Evolutionary conservation across 805 yeast species (phyloP).

Genomic region (Millerozyma acaciae): DNA sequence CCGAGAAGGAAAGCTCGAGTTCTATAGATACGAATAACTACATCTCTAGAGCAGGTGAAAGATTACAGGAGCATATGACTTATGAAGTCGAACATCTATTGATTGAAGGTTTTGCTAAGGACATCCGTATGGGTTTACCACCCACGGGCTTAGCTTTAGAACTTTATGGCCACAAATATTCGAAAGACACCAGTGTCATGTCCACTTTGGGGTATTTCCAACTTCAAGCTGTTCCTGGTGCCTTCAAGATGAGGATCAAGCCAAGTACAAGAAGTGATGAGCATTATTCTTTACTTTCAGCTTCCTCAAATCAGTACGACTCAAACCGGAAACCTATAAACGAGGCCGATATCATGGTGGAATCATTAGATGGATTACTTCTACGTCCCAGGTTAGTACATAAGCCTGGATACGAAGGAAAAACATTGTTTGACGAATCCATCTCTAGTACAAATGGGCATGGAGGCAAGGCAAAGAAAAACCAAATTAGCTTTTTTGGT

Average conservation of each 20-base stretch:
- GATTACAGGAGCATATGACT: slow-evolving; percentile 36
- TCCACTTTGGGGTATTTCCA: slow-evolving; percentile 82
- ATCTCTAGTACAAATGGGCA: no score
- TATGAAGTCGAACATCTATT: slow-evolving; percentile 53
- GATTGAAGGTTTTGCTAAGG: slow-evolving; percentile 69
- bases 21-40: slow-evolving; percentile 61
- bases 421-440: slow-evolving; percentile 8
- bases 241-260: slow-evolving; percentile 52
- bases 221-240: slow-evolving; percentile 68
- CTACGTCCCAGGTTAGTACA: slow-evolving; percentile 44
- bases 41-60: slow-evolving; percentile 34
- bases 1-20: slow-evolving; percentile 40
- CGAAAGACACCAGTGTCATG: slow-evolving; percentile 70
- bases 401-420: slow-evolving; percentile 20
- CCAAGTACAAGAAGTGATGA: slow-evolving; percentile 23
- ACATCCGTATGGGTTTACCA: slow-evolving; percentile 28
- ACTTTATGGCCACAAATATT: slow-evolving; percentile 14
- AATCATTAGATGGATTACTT: slow-evolving; percentile 43
- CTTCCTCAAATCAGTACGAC: slow-evolving; percentile 39
- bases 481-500: slow-evolving; percentile 1
- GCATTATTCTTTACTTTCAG: slow-evolving; percentile 28
- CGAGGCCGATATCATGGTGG: slow-evolving; percentile 27
- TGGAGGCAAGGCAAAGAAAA: slow-evolving; percentile 1
- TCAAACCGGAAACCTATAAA: slow-evolving; percentile 24
- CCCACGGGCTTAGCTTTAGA: slow-evolving; percentile 54